phyloP scores from a whole-genome alignment of 345 rosid species.

The Ceriops tagal region DNA sequence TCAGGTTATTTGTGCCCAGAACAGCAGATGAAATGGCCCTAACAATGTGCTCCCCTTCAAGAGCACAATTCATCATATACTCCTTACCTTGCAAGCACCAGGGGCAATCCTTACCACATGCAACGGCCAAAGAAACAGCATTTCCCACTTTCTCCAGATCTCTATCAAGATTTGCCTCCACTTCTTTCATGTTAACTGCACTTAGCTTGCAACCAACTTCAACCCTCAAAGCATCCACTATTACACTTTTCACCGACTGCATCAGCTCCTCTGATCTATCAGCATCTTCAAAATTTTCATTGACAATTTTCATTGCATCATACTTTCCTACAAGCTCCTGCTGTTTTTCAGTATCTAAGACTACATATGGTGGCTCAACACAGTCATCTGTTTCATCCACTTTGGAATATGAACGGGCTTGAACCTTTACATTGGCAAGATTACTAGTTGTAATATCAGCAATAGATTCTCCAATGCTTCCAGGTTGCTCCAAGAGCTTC shows the following conservation, averaged over 20 bases:
- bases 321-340: slow-evolving; percentile 37
- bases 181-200: slow-evolving; percentile 52
- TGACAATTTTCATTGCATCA: slow-evolving; percentile 22
- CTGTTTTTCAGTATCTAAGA: slow-evolving; percentile 51
- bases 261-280: slow-evolving; percentile 41
- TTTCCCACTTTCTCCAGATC: slow-evolving; percentile 69
- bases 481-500: slow-evolving; percentile 75
- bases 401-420: slow-evolving; percentile 24
- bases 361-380: slow-evolving; percentile 66
- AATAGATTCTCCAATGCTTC: slow-evolving; percentile 30
- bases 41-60: slow-evolving; percentile 53
- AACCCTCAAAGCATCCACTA: slow-evolving; percentile 59
- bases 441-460: slow-evolving; percentile 29
- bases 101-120: slow-evolving; percentile 28
- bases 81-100: slow-evolving; percentile 39
- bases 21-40: slow-evolving; percentile 69
- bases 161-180: slow-evolving; percentile 46
- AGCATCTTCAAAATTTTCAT: slow-evolving; percentile 28
- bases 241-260: slow-evolving; percentile 53
- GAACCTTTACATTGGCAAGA: slow-evolving; percentile 22
- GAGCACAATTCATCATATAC: slow-evolving; percentile 21
- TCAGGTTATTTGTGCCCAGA: slow-evolving; percentile 57
- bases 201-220: slow-evolving; percentile 70
- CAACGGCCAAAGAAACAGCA: slow-evolving; percentile 59
- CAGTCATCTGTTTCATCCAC: slow-evolving; percentile 31